These are phyloP conservation scores for Pseudogymnoascus sp. DNA, from an alignment of 2,329 filamentous ascomycete genomes.

Conservation along the genomic window DNA sequence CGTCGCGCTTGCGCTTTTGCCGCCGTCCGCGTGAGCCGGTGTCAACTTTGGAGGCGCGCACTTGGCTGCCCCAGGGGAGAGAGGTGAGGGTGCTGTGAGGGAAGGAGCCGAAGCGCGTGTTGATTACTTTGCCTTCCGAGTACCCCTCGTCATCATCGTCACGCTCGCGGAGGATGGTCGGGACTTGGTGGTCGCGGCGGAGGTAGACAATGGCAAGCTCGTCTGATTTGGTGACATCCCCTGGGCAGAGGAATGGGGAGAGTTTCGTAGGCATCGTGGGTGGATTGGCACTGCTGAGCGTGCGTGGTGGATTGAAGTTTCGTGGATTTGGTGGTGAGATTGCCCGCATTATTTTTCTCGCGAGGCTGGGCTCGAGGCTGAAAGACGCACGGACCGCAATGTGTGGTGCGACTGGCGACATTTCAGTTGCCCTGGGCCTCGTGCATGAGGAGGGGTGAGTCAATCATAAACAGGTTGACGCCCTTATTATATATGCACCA, in stretches of 20 bases:
- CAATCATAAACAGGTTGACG: not conserved
- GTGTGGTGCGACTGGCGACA: slow-evolving; percentile 4
- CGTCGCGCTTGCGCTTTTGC: slow-evolving; percentile 36
- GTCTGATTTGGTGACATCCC: slow-evolving; percentile 51
- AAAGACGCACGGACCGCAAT: not conserved
- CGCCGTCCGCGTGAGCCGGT: slow-evolving; percentile 81
- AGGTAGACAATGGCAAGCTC: slow-evolving; percentile 78
- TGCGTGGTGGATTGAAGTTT: not conserved
- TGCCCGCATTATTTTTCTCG: slow-evolving; percentile 10
- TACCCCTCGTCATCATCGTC: slow-evolving; percentile 62
- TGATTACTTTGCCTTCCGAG: slow-evolving; percentile 69
- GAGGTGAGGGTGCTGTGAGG: slow-evolving; percentile 70
- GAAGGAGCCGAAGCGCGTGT: slow-evolving; percentile 90
- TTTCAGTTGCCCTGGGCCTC: not conserved
- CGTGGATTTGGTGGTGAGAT: not conserved
- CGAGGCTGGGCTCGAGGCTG: slow-evolving; percentile 7
- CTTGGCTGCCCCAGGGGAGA: slow-evolving; percentile 84
- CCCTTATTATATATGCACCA: not conserved
- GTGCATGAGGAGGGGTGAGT: slow-evolving; percentile 2
- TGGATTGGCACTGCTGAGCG: not conserved
- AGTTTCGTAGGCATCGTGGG: slow-evolving; percentile 21
- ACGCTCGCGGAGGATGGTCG: slow-evolving; percentile 59
- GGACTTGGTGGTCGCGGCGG: slow-evolving; percentile 76
- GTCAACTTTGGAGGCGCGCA: slow-evolving; percentile 81
- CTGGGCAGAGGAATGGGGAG: slow-evolving; percentile 78